These are phyloP conservation scores for Cicer bijugum DNA, from an alignment of 306 rosid genomes.

Conservation along the genomic window DNA sequence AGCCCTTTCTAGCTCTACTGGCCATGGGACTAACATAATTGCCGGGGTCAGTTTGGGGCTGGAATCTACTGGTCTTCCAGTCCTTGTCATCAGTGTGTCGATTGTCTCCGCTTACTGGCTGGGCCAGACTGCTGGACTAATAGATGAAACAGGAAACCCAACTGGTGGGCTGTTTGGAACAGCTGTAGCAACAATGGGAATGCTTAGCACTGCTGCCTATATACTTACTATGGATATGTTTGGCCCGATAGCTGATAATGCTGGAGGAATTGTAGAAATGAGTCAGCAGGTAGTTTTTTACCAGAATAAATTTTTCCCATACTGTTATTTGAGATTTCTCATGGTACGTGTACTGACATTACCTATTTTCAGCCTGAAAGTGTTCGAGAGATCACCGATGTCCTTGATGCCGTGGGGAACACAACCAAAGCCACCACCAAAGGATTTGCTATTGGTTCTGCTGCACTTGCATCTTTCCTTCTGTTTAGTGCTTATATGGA, in stretches of 20 bases:
- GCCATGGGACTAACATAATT: constrained; percentile 98
- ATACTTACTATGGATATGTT: constrained; percentile 99
- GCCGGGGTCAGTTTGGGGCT: constrained; percentile 99
- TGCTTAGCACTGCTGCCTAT: constrained; percentile 99
- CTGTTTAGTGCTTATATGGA: constrained; percentile 99
- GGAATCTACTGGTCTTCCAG: constrained; percentile 98
- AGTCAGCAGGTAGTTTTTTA: constrained; percentile 83
- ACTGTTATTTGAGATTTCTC: constrained; percentile 39
- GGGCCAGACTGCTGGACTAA: constrained; percentile 85
- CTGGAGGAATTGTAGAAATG: constrained; percentile 99
- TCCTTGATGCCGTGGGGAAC: constrained; percentile 97
- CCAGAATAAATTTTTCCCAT: constrained; percentile 30
- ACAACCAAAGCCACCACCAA: constrained; percentile 98
- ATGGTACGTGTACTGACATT: constrained; percentile 14
- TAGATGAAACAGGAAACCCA: constrained; percentile 83
- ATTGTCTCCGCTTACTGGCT: constrained; percentile 93
- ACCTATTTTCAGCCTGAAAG: constrained; percentile 81
- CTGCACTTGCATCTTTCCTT: constrained; percentile 98
- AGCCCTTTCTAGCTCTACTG: constrained; percentile 93
- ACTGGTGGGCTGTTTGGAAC: constrained; percentile 98
- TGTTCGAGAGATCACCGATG: constrained; percentile 95
- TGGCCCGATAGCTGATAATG: constrained; percentile 99
- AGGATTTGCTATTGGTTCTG: constrained; percentile 99
- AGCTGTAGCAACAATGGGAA: constrained; percentile 99
- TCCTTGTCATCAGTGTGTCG: constrained; percentile 88